phyloP scores from a whole-genome alignment of 352 stramenopile species.

The Phytopythium boreale region DNA sequence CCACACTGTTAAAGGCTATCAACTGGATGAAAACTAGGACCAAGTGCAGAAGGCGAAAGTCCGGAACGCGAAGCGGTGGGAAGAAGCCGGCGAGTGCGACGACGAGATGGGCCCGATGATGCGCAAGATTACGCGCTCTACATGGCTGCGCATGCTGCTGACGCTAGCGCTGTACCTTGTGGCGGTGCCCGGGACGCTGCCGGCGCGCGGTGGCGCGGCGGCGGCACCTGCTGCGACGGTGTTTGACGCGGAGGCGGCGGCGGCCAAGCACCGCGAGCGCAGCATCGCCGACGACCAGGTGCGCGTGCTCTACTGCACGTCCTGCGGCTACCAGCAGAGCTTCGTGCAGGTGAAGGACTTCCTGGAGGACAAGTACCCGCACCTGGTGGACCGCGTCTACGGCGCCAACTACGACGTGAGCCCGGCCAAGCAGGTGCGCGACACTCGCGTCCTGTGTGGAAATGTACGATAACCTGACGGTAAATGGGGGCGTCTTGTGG shows the following conservation, averaged over 20 bases:
- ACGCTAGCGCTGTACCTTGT: conserved; percentile 27
- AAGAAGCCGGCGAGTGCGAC: background rate
- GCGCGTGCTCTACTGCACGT: conserved; percentile 61
- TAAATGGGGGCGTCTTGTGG: background rate
- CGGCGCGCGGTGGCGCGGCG: background rate
- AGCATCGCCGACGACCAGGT: conserved; percentile 62
- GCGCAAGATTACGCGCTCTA: conserved; percentile 17
- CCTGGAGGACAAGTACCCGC: conserved; percentile 72
- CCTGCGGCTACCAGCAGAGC: conserved; percentile 81
- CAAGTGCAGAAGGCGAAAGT: background rate
- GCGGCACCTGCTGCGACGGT: conserved; percentile 10
- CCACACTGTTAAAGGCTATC: background rate
- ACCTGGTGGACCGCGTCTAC: conserved; percentile 61
- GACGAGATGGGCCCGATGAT: conserved; percentile 13
- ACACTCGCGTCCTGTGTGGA: conserved; percentile 1
- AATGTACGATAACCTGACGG: background rate
- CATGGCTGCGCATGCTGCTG: conserved; percentile 25
- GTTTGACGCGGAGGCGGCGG: conserved; percentile 12
- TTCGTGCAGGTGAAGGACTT: conserved; percentile 65
- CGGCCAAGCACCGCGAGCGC: conserved; percentile 16
- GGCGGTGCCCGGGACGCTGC: conserved; percentile 13
- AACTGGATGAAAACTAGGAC: background rate
- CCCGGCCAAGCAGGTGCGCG: conserved; percentile 38
- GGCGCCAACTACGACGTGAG: conserved; percentile 62
- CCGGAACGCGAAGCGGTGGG: background rate